Conservation (phyloP, 257 asterid genomes). For the Salvia splendens region DNA sequence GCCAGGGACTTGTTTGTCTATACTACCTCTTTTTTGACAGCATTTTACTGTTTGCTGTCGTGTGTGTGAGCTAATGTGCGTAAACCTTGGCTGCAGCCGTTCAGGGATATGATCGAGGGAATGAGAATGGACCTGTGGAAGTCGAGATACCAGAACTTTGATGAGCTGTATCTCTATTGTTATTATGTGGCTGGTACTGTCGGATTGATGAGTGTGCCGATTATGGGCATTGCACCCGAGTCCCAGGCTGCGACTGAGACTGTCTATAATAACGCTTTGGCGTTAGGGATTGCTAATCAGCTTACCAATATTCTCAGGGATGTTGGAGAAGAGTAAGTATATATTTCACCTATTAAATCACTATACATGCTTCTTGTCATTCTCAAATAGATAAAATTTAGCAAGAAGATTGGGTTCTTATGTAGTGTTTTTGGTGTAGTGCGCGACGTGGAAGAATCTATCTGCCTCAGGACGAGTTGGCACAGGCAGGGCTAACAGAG, state of each 20-base stretch:
- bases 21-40: neutral
- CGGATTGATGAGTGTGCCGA: slow-evolving; percentile 96
- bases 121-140: slow-evolving; percentile 93
- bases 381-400: no score
- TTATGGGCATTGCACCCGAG: slow-evolving; percentile 95
- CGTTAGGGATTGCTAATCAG: slow-evolving; percentile 90
- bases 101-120: slow-evolving; percentile 97
- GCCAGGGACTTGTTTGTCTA: neutral
- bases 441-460: slow-evolving; percentile 92
- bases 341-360: neutral
- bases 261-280: slow-evolving; percentile 82
- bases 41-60: neutral
- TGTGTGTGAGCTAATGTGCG: neutral
- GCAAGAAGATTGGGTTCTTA: slow-evolving; percentile 1
- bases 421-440: slow-evolving; percentile 42
- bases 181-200: slow-evolving; percentile 98
- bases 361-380: neutral
- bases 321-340: slow-evolving; percentile 97
- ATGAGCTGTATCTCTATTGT: slow-evolving; percentile 87
- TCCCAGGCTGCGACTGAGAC: slow-evolving; percentile 85
- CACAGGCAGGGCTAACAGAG: slow-evolving; percentile 83
- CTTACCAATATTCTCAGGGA: slow-evolving; percentile 93
- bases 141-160: slow-evolving; percentile 84
- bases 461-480: slow-evolving; percentile 93
- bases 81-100: slow-evolving; percentile 64